Evolutionary conservation across 257 asterid genomes (phyloP).

Genomic region (Solanum commersonii): DNA sequence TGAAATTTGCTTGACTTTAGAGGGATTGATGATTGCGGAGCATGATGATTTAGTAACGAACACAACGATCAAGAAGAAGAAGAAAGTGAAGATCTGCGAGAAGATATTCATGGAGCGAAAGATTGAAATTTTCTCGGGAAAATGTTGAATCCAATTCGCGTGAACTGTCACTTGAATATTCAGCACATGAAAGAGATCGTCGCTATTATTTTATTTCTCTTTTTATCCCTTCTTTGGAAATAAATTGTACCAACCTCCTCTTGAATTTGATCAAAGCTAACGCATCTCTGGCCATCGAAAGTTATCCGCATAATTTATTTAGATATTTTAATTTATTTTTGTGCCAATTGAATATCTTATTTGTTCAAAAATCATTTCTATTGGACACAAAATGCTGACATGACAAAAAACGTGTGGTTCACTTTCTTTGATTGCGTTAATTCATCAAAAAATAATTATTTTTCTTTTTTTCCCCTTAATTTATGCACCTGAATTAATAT

Average conservation of each 20-base stretch:
- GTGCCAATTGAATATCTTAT: no score
- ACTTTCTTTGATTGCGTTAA: no score
- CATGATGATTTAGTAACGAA: constrained; percentile 34
- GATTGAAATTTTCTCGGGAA: background rate
- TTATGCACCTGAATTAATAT: no score
- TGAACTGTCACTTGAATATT: background rate
- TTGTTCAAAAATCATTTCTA: no score
- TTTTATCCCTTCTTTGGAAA: background rate
- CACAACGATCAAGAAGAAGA: constrained; percentile 37
- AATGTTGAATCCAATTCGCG: background rate
- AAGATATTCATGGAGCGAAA: constrained; percentile 15
- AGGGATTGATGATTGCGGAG: constrained; percentile 69
- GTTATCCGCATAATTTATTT: no score
- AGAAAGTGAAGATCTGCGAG: constrained; percentile 13
- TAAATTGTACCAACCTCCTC: background rate
- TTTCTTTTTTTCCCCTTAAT: no score
- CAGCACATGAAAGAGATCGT: background rate
- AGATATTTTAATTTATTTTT: no score
- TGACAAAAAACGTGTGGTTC: no score
- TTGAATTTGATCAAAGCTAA: no score
- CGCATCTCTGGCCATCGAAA: no score
- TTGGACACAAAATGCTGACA: no score
- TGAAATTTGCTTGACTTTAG: constrained; percentile 77
- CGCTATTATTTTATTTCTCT: background rate
- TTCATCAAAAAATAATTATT: no score